Base-by-base conservation (phyloP, 768 basidiomycete species). In the Amanita subjunquillea region DNA sequence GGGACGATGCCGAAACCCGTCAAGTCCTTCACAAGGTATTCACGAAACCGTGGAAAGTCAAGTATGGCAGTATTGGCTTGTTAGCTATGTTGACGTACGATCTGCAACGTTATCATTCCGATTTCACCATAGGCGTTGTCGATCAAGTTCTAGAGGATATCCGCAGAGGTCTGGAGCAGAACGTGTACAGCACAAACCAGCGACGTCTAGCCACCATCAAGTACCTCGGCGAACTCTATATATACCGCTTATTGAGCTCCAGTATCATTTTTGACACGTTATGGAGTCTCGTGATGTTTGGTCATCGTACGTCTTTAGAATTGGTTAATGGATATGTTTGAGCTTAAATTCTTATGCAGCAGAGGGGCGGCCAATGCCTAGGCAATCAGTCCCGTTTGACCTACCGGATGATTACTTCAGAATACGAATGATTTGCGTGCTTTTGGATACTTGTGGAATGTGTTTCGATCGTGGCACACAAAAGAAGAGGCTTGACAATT, bases 1-100 rank as follows among this genome's bases (percentile, higher is more conserved):
- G 96, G 96, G 90, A 95, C n/a, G 83, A 91, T 63, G 65, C 69
- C 6, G 55, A 67, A 22, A 72, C 87, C 29, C 76, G 78, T 37
- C 75, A 75, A 25, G 79, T 78, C 22, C 73, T 98, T 6, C 83
- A 86, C 70, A 89, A 90, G 63, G 80, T 90, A 38, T 99, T 99
- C 70, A 90, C 89, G n/a, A 95, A 96, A 61, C 88, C 95, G 2
- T 96, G 95, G 93, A 98, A 98, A 65, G 79, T 97, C 69, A 95
- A 92, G 62, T 98, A 86, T 63, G 77, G 84, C 54, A 95, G 90
- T 61, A 81, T 99, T 59, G 79, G 84, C 52, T 75, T 96, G 27
- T 73, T 98, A 47, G 94, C 96, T 9, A 95, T 96, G 81, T 72
- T 98, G 54, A 87, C 94, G 2, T 94, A 94, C 62, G 96, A 98